Conservation (phyloP, 179 eudicot species). For the Amaranthus tricolor region DNA sequence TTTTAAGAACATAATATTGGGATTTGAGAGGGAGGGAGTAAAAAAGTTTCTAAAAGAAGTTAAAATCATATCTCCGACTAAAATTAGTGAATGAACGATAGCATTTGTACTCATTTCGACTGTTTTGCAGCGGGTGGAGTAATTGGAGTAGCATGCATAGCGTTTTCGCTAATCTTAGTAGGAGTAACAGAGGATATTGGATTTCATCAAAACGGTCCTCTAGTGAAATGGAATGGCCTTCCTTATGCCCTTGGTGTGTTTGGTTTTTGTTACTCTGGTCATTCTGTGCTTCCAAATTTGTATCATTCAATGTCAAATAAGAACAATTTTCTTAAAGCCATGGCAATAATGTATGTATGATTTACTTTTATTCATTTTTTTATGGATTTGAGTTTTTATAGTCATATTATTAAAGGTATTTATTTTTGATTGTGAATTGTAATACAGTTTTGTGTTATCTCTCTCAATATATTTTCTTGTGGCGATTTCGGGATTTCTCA, state of each 20-base stretch:
- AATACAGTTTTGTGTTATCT: slow-evolving; percentile 64
- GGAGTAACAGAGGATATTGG: slow-evolving; percentile 62
- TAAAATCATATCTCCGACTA: no score
- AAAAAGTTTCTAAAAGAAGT: no score
- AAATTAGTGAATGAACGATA: no score
- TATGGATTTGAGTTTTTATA: not conserved
- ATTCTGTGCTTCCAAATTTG: slow-evolving; percentile 77
- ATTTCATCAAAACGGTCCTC: slow-evolving; percentile 52
- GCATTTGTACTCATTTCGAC: not conserved
- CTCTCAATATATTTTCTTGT: slow-evolving; percentile 50
- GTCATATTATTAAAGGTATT: not conserved
- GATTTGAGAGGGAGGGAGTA: no score
- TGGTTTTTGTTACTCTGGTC: slow-evolving; percentile 84
- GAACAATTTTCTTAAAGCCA: slow-evolving; percentile 59
- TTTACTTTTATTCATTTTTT: not conserved
- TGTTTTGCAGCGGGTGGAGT: slow-evolving; percentile 72
- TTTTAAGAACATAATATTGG: no score
- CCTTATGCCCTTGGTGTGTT: slow-evolving; percentile 83
- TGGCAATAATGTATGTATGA: slow-evolving; percentile 47
- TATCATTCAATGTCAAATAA: slow-evolving; percentile 93
- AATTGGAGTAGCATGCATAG: slow-evolving; percentile 55
- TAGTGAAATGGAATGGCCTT: slow-evolving; percentile 64
- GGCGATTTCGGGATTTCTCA: slow-evolving; percentile 72
- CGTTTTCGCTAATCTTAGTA: slow-evolving; percentile 49
- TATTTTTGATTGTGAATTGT: slow-evolving; percentile 5